Conservation (phyloP, 352 stramenopile genomes). For the Phytophthora colocasiae region DNA sequence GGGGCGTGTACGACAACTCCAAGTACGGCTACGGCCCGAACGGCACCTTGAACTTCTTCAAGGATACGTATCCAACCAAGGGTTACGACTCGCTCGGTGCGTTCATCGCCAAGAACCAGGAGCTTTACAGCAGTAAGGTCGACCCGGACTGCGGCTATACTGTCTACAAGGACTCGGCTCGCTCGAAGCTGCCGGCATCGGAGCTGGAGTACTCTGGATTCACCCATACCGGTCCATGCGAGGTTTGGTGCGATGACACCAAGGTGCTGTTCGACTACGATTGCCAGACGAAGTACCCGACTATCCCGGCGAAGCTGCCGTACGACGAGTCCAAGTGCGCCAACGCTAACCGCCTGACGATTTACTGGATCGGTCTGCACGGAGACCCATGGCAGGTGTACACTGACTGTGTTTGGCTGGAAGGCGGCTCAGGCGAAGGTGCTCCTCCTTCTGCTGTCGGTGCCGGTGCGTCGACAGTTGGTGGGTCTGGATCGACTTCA, state of each 20-base stretch:
- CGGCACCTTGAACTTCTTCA: constrained; percentile 49
- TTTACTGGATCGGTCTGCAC: constrained; percentile 71
- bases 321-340: constrained; percentile 55
- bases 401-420: constrained; percentile 49
- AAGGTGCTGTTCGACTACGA: constrained; percentile 59
- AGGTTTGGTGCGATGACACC: constrained; percentile 67
- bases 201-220: constrained; percentile 60
- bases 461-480: constrained; percentile 14
- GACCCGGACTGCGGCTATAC: constrained; percentile 51
- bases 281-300: constrained; percentile 52
- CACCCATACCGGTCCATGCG: constrained; percentile 62
- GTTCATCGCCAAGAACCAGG: constrained; percentile 55
- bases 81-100: constrained; percentile 48
- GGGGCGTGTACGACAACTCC: constrained; percentile 38
- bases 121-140: constrained; percentile 40
- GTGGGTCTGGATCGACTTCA: constrained; percentile 10
- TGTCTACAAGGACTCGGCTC: constrained; percentile 43
- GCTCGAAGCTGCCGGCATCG: constrained; percentile 41
- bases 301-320: constrained; percentile 42
- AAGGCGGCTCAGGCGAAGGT: constrained; percentile 37
- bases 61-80: constrained; percentile 42
- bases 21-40: constrained; percentile 54
- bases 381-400: constrained; percentile 69
- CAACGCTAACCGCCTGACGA: constrained; percentile 51
- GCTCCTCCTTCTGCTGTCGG: constrained; percentile 27